Percentiles rank a stretch among this genome's conserved stretches.
Conservation (phyloP, 2,329 filamentous ascomycete species). For the Fusarium sp. region DNA sequence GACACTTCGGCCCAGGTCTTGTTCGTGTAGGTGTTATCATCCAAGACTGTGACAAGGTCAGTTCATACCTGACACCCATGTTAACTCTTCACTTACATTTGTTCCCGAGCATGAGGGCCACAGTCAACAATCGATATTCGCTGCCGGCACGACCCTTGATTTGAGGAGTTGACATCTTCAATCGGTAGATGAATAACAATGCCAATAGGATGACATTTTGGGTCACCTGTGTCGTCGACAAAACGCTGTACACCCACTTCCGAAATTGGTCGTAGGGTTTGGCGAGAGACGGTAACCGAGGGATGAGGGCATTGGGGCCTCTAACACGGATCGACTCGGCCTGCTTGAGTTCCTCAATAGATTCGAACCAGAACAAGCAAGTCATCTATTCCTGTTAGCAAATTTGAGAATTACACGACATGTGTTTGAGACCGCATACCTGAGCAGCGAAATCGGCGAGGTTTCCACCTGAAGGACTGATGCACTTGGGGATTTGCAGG, state of each 20-base stretch:
- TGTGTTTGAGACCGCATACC: slow-evolving; percentile 57
- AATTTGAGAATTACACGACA: not conserved
- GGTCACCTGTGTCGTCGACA: slow-evolving; percentile 94
- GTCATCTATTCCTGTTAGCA: slow-evolving; percentile 73
- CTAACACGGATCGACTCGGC: slow-evolving; percentile 70
- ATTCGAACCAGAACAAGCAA: slow-evolving; percentile 98
- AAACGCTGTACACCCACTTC: slow-evolving; percentile 92
- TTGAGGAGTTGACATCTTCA: slow-evolving; percentile 88
- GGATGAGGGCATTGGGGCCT: slow-evolving; percentile 52
- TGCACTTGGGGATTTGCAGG: slow-evolving; percentile 78
- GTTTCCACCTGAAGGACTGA: slow-evolving; percentile 79
- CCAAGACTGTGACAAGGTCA: slow-evolving; percentile 71
- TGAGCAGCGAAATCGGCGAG: slow-evolving; percentile 85
- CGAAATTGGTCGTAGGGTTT: slow-evolving; percentile 82
- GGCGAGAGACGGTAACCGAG: slow-evolving; percentile 74
- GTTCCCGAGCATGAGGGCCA: slow-evolving; percentile 97
- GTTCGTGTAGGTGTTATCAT: slow-evolving; percentile 99
- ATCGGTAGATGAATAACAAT: slow-evolving; percentile 88
- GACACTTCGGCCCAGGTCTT: slow-evolving; percentile 99
- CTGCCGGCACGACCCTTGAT: slow-evolving; percentile 94
- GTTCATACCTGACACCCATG: slow-evolving; percentile 2
- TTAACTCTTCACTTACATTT: slow-evolving; percentile 72
- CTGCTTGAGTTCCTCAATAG: slow-evolving; percentile 78
- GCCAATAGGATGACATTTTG: slow-evolving; percentile 94
- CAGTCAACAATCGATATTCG: slow-evolving; percentile 90